Evolutionary conservation across 2,329 filamentous ascomycete species (phyloP).

Genomic region (Ceratocystis papillata): DNA sequence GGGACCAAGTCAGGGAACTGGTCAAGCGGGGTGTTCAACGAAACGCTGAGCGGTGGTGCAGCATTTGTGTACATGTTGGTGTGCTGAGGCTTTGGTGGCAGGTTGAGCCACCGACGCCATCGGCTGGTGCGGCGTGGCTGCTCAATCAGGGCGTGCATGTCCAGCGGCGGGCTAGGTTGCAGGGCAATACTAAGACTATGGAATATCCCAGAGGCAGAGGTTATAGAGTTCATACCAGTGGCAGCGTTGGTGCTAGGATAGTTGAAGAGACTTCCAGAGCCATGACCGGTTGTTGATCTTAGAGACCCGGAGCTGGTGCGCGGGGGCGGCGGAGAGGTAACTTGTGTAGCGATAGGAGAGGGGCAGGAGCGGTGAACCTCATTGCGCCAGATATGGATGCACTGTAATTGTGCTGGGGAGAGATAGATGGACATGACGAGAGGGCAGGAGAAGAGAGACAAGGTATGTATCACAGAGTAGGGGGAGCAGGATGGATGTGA

Average conservation of each 20-base stretch:
- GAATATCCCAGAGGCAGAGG: slow-evolving; percentile 27
- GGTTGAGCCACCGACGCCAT: slow-evolving; percentile 25
- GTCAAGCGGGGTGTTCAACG: slow-evolving; percentile 17
- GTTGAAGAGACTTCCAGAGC: slow-evolving; percentile 23
- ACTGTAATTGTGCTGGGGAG: slow-evolving; percentile 30
- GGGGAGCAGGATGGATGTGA: background rate
- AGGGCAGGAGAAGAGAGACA: background rate
- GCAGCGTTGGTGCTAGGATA: slow-evolving; percentile 24
- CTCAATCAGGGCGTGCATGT: slow-evolving; percentile 25
- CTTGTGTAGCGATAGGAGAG: slow-evolving; percentile 30
- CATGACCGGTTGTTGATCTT: slow-evolving; percentile 29
- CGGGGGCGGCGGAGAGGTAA: slow-evolving; percentile 28
- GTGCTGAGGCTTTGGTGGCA: slow-evolving; percentile 23
- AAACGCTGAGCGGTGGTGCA: slow-evolving; percentile 23
- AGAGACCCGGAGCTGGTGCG: slow-evolving; percentile 32
- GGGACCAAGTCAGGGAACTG: slow-evolving; percentile 14
- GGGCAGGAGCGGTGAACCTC: slow-evolving; percentile 37
- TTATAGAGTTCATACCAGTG: slow-evolving; percentile 22
- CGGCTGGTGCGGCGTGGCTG: slow-evolving; percentile 26
- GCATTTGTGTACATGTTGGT: slow-evolving; percentile 25
- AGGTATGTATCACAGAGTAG: background rate
- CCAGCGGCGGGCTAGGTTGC: slow-evolving; percentile 27
- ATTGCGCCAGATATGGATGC: slow-evolving; percentile 42
- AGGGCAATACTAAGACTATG: slow-evolving; percentile 28
- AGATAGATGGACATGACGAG: slow-evolving; percentile 22